Evolutionary conservation across 352 stramenopile species (phyloP).

Genomic region (Bremia lactucae): DNA sequence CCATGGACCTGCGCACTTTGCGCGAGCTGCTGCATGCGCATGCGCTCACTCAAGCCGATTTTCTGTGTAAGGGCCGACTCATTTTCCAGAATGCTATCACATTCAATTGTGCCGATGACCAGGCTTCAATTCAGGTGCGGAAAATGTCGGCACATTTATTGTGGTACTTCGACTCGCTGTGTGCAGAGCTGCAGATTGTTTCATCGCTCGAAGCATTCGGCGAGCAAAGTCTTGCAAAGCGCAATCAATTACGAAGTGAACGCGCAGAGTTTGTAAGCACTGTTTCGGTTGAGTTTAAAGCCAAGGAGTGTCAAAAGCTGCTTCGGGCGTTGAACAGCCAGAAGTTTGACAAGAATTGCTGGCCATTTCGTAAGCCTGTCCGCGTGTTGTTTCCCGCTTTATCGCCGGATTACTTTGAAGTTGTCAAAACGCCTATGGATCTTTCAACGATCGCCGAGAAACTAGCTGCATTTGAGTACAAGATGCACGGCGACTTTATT

Average conservation of each 20-base stretch:
- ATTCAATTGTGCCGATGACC: constrained; percentile 72
- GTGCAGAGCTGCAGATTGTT: constrained; percentile 44
- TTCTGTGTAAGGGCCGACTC: constrained; percentile 56
- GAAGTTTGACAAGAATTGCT: constrained; percentile 82
- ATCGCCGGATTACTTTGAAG: constrained; percentile 66
- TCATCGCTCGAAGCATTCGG: constrained; percentile 9
- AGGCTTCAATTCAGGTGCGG: constrained; percentile 61
- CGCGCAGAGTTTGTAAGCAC: constrained; percentile 38
- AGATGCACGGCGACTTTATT: constrained; percentile 75
- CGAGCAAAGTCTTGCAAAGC: constrained; percentile 23
- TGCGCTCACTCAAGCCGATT: constrained; percentile 34
- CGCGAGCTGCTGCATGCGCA: constrained; percentile 53
- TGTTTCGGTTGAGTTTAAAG: constrained; percentile 63
- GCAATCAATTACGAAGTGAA: constrained; percentile 38
- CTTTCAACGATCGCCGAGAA: constrained; percentile 65
- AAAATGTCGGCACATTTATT: constrained; percentile 68
- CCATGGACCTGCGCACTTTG: constrained; percentile 75
- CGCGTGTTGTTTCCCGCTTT: constrained; percentile 61
- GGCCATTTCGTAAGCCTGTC: constrained; percentile 77
- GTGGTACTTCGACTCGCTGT: constrained; percentile 83
- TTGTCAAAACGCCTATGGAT: constrained; percentile 79
- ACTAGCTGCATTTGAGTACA: constrained; percentile 58
- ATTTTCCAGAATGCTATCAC: constrained; percentile 78
- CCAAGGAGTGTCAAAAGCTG: constrained; percentile 72
- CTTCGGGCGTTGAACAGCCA: constrained; percentile 74